Percentiles rank a stretch among this genome's conserved stretches.
These are phyloP conservation scores for Straminergon stramineum DNA, from an alignment of 225 moss, liverwort and hornwort genomes.

Conservation along the genomic window DNA sequence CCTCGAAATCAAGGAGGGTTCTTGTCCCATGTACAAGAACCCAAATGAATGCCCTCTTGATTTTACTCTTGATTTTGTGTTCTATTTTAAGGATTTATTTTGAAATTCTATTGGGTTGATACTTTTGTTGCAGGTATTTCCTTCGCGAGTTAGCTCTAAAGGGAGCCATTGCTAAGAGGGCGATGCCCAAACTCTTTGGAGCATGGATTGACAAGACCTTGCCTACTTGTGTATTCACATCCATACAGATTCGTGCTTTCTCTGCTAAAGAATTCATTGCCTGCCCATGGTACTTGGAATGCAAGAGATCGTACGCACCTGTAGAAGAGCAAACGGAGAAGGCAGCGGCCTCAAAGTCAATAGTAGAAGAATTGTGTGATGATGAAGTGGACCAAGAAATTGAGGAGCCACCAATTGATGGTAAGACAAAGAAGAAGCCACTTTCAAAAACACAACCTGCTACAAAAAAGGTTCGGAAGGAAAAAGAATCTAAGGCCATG, in stretches of 20 bases:
- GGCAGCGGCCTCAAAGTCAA: background rate
- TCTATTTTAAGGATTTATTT: background rate
- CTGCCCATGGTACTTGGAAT: background rate
- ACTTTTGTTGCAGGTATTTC: background rate
- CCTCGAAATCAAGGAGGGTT: too few species aligned
- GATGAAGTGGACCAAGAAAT: background rate
- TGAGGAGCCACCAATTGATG: accelerated
- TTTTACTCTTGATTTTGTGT: background rate
- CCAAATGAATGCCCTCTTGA: too few species aligned
- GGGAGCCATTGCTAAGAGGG: background rate
- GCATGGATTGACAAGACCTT: background rate
- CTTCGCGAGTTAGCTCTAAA: background rate
- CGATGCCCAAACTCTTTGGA: background rate
- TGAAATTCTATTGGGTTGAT: background rate
- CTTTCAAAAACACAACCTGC: too few species aligned
- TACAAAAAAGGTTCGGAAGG: too few species aligned
- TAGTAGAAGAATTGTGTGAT: background rate
- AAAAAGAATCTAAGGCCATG: accelerated
- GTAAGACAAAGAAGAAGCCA: too few species aligned
- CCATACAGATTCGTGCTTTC: background rate
- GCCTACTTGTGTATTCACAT: background rate
- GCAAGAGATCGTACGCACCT: background rate
- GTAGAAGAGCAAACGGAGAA: accelerated
- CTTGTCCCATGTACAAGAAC: too few species aligned
- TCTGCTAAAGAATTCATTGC: background rate